A percentile compares a stretch with the other conserved stretches of the same genome.
These are phyloP conservation scores for Ceratocystis colombiana DNA, from an alignment of 2,329 filamentous ascomycete genomes.

Conservation along the genomic window DNA sequence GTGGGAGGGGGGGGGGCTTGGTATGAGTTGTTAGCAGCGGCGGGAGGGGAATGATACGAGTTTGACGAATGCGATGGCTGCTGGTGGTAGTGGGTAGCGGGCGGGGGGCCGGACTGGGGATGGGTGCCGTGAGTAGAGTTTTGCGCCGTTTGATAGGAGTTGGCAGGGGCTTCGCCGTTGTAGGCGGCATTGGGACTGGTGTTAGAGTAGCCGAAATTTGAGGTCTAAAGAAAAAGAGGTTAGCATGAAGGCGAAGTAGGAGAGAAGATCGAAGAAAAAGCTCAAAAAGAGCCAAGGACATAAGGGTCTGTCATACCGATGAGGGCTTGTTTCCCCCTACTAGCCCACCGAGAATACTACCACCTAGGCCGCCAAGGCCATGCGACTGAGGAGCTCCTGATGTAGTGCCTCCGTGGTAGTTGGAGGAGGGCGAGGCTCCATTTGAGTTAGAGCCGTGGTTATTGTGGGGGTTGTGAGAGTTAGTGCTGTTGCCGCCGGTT, in stretches of 20 bases:
- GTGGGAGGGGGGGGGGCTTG: conserved; percentile 16
- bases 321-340: conserved; percentile 43
- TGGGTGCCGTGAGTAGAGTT: conserved; percentile 23
- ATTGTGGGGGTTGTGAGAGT: conserved; percentile 7
- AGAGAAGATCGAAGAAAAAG: background rate
- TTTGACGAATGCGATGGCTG: conserved; percentile 23
- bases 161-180: conserved; percentile 52
- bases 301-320: background rate
- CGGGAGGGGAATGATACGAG: conserved; percentile 33
- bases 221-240: conserved; percentile 35
- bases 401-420: conserved; percentile 42
- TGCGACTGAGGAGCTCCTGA: conserved; percentile 32
- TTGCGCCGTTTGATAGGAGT: conserved; percentile 43
- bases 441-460: conserved; percentile 30
- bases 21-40: conserved; percentile 13
- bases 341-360: conserved; percentile 45
- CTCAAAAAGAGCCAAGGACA: background rate
- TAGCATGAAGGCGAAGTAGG: conserved; percentile 13
- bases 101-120: conserved; percentile 18
- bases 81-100: conserved; percentile 18
- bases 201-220: conserved; percentile 56
- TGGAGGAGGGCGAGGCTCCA: conserved; percentile 27
- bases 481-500: conserved; percentile 30
- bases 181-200: conserved; percentile 47
- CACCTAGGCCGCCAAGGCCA: conserved; percentile 42